Percentiles rank a stretch among this genome's conserved stretches.
These are phyloP conservation scores for Phoenix roebelenii DNA, from an alignment of 176 grass and related monocot genomes.

Conservation along the genomic window DNA sequence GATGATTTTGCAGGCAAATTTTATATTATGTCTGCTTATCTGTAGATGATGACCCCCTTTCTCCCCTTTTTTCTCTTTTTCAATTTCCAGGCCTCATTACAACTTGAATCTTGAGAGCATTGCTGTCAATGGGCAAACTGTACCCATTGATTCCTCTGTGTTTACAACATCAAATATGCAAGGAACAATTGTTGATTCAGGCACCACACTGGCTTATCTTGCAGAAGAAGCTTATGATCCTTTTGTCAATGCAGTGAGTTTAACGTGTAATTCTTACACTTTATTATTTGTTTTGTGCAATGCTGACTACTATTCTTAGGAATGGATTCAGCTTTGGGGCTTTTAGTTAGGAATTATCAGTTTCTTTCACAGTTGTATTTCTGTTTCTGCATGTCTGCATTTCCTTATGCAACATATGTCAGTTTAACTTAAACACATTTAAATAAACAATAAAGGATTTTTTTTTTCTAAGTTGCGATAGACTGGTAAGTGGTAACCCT, in stretches of 20 bases:
- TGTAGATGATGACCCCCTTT: not conserved
- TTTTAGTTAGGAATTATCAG: too few relatives aligned
- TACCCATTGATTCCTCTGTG: slow-evolving; percentile 65
- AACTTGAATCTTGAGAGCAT: slow-evolving; percentile 92
- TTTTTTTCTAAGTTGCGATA: not conserved
- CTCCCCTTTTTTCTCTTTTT: not conserved
- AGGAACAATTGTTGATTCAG: slow-evolving; percentile 97
- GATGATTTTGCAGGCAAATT: too few relatives aligned
- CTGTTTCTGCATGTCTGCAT: too few relatives aligned
- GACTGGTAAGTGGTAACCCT: too few relatives aligned
- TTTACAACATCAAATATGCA: slow-evolving; percentile 87
- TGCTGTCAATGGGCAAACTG: slow-evolving; percentile 73
- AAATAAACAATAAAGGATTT: not conserved
- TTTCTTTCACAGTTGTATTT: too few relatives aligned
- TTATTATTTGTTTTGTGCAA: not conserved
- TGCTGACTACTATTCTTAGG: too few relatives aligned
- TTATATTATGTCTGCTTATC: not conserved
- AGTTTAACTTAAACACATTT: too few relatives aligned
- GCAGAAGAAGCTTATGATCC: slow-evolving; percentile 88
- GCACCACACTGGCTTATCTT: slow-evolving; percentile 89
- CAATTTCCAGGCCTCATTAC: slow-evolving; percentile 67
- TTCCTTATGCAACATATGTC: too few relatives aligned
- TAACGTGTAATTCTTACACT: not conserved
- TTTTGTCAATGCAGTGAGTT: slow-evolving; percentile 79
- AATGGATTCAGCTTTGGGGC: too few relatives aligned